Evolutionary conservation across 305 asterid genomes (phyloP), one percentile per base, ranked within the genome.

Genomic region (Striga hermonthica): DNA sequence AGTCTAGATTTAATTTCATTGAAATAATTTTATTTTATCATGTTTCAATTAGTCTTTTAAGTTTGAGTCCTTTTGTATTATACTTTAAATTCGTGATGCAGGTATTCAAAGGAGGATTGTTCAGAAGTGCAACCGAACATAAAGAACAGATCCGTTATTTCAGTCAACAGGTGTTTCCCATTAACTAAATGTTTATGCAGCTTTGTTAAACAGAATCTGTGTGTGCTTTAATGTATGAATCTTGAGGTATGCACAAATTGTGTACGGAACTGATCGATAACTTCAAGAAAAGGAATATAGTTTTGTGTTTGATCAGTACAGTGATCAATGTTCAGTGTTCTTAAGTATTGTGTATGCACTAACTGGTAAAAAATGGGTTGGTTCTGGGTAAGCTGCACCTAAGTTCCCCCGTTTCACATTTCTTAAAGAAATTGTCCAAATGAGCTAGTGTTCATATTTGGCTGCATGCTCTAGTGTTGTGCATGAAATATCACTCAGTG

Each of bases 51-150:
- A 41, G 44, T 16, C 0, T 47, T 39, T 35, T 38, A 34, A 72
- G 57, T 66, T 56, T 62, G 54, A 64, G 14, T 60, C 6, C 69
- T 49, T 15, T 52, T 9, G 10, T 45, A 56, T 4, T 37, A 53
- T 31, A 22, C 31, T 45, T 56, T 16, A 22, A 59, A 54, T 60
- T 4, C 47, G 45, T 64, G 71, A 44, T 70, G 44, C 88, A 92
- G 98, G 91, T 92, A 71, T 92, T 76, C 80, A 92, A 92, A 77
- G 98, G 97, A 35, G 98, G 98, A 52, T 84, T 92, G 73, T 92
- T 92, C 83, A 90, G 86, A 86, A 87, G 91, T 74, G 98, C 97
- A 43, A 92, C 98, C 12, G 97, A 92, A 72, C 90, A 84, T 73
- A 92, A 86, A 86, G 96, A 92, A 71, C 97, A 90, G 69, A 80